phyloP scores from a whole-genome alignment of 2,329 filamentous ascomycete species.

The Nigrospora osmanthi region DNA sequence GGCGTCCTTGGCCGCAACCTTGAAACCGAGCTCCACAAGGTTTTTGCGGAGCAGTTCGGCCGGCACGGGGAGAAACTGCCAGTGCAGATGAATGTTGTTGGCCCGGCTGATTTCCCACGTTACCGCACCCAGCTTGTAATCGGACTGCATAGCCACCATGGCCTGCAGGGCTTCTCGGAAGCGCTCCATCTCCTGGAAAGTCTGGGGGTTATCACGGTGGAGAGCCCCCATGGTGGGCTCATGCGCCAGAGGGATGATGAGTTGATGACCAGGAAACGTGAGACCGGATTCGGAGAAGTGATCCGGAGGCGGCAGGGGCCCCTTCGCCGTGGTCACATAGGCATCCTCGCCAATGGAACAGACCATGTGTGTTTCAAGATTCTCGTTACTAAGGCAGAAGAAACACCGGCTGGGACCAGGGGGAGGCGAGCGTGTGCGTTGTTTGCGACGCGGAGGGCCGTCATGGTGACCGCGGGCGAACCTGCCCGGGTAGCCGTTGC shows the following conservation, averaged over 20 bases:
- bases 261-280: conserved; percentile 73
- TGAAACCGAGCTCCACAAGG: conserved; percentile 81
- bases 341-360: conserved; percentile 80
- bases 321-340: conserved; percentile 89
- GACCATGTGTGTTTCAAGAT: conserved; percentile 79
- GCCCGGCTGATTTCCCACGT: conserved; percentile 87
- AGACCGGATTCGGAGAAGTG: conserved; percentile 61
- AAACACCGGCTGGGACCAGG: conserved; percentile 77
- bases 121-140: conserved; percentile 65
- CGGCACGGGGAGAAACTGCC: conserved; percentile 82
- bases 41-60: conserved; percentile 60
- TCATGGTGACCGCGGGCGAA: conserved; percentile 42
- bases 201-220: conserved; percentile 43
- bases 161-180: conserved; percentile 71
- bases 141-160: conserved; percentile 58
- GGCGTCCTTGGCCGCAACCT: conserved; percentile 75
- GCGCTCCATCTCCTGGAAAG: conserved; percentile 72
- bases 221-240: conserved; percentile 67
- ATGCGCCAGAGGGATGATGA: conserved; percentile 86
- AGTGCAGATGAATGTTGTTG: conserved; percentile 80
- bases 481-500: conserved; percentile 43
- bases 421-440: conserved; percentile 43
- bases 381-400: conserved; percentile 88
- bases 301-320: conserved; percentile 65
- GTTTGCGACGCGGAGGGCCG: conserved; percentile 32